These are phyloP conservation scores for Hanseniaspora mollemarum DNA, from an alignment of 805 yeast genomes.

Conservation along the genomic window DNA sequence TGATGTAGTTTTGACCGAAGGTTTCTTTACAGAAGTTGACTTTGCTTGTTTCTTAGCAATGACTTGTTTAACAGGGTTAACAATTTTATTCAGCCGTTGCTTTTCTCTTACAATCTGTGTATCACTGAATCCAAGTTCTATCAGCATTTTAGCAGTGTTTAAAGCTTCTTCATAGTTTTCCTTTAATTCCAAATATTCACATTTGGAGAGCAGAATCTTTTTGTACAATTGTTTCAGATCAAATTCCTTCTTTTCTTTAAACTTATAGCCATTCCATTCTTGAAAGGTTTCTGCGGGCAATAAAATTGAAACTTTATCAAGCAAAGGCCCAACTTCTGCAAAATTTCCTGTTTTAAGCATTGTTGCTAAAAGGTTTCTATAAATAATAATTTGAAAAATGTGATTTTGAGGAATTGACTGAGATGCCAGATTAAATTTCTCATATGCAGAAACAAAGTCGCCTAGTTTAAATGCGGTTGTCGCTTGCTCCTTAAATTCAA, in stretches of 20 bases:
- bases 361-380: conserved; percentile 65
- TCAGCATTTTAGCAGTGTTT: conserved; percentile 45
- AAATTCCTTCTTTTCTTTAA: conserved; percentile 19
- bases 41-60: conserved; percentile 17
- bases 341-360: conserved; percentile 60
- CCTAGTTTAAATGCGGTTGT: conserved; percentile 63
- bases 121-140: conserved; percentile 57
- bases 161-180: conserved; percentile 63
- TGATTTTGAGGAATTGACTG: conserved; percentile 52
- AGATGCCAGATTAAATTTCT: conserved; percentile 46
- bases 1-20: conserved; percentile 33
- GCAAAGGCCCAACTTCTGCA: conserved; percentile 27
- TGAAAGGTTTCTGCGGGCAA: conserved; percentile 33
- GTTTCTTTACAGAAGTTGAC: conserved; percentile 15
- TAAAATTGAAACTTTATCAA: conserved; percentile 27
- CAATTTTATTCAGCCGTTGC: conserved; percentile 57
- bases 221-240: conserved; percentile 51
- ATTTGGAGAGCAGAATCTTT: conserved; percentile 57
- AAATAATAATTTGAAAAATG: conserved; percentile 51
- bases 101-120: conserved; percentile 65
- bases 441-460: conserved; percentile 58
- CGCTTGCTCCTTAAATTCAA: conserved; percentile 45
- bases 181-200: conserved; percentile 71
- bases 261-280: conserved; percentile 39
- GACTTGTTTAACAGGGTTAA: conserved; percentile 39